A percentile compares a stretch with the other conserved stretches of the same genome.
Conservation (phyloP, 1,284 basidiomycete species). For the Earliella scabrosa region DNA sequence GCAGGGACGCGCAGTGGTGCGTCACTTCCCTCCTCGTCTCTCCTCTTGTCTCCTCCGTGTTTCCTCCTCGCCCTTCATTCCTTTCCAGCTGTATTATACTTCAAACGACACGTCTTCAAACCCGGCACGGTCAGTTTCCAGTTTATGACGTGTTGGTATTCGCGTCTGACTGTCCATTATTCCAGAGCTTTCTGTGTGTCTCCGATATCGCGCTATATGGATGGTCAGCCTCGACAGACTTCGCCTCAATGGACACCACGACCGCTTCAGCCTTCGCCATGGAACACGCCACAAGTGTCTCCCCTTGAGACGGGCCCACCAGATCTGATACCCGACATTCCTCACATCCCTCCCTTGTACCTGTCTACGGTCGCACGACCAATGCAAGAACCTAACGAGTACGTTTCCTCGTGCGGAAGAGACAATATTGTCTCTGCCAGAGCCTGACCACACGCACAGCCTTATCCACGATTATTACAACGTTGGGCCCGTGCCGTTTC, state of each 20-base stretch:
- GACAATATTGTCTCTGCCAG: no score
- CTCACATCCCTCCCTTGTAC: conserved; percentile 1
- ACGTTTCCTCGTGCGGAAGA: neutral
- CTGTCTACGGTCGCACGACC: conserved; percentile 5
- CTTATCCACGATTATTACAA: conserved; percentile 30
- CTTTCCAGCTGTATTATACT: conserved; percentile 4
- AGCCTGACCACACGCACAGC: conserved; percentile 11
- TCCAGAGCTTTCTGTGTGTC: neutral
- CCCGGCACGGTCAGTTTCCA: neutral
- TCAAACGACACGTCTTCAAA: neutral
- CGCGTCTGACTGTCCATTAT: no score
- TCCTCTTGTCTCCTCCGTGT: neutral
- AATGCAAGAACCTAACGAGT: conserved; percentile 4
- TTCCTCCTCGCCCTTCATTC: neutral
- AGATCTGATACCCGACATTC: neutral
- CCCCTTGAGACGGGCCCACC: neutral
- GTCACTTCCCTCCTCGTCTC: neutral
- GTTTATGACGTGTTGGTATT: no score
- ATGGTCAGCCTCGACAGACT: neutral
- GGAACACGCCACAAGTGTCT: conserved; percentile 7
- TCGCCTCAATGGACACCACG: conserved; percentile 7
- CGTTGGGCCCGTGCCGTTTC: conserved; percentile 25
- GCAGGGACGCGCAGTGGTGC: neutral
- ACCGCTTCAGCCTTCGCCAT: conserved; percentile 6
- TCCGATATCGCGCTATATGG: neutral